Evolutionary conservation across 1,284 basidiomycete species (phyloP), one percentile per base, ranked within the genome.

Genomic region (Ganoderma resinaceum): DNA sequence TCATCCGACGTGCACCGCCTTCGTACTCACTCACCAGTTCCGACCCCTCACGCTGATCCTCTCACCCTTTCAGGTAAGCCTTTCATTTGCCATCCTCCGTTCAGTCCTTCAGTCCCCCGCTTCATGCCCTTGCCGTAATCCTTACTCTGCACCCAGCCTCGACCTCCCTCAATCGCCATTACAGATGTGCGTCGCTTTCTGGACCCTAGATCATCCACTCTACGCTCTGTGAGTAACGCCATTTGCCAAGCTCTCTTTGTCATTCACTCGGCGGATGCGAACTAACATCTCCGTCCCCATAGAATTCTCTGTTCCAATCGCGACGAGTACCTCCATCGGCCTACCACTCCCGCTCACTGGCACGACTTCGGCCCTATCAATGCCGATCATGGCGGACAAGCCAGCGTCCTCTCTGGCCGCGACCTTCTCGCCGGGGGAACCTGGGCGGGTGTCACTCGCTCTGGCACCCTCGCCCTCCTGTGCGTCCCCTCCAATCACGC

Each of bases 271-370:
- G 33, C 38, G n/a, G 37, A 29, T 33, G 35, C 61, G 60, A 26
- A 49, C 38, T 64, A 37, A 37, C 63, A 64, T 38, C 53, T 62
- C 64, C 62, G 29, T 43, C 60, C 38, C 61, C 70, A 53, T 73
- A 95, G 93, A 52, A 89, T 94, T 66, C 79, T 95, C 53, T 90
- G 89, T 75, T 87, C 84, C 66, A 95, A 94, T 78, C 87, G 93
- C 63, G 93, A 95, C 78, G 93, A 95, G 75, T 86, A 80, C 76
- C 82, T 95, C 65, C 78, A 83, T 66, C 84, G 93, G 66, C 91
- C 92, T 14, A 92, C 93, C 3, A 76, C 80, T 66, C 80, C 85
- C 59, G 92, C 91, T 12, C 80, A 84, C 73, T 93, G 89, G 78
- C 76, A 89, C 77, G 80, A 83, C 20, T 89, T 90, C 74, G 82